phyloP scores from a whole-genome alignment of 2,329 filamentous ascomycete genomes.

The Claviceps pazoutovae region DNA sequence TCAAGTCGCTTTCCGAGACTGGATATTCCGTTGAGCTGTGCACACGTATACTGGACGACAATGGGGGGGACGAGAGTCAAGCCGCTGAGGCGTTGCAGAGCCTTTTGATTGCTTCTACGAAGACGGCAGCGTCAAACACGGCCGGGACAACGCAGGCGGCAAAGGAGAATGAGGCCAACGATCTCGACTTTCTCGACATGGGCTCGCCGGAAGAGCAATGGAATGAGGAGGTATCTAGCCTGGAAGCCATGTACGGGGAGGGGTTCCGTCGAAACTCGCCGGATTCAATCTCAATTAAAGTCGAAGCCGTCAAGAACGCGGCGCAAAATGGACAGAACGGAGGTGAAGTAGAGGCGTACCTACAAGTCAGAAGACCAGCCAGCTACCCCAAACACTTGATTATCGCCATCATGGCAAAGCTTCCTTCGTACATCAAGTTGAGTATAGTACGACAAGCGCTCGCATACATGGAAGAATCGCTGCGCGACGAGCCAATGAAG shows the following conservation, averaged over 20 bases:
- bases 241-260: constrained; percentile 78
- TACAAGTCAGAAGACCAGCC: constrained; percentile 58
- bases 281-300: constrained; percentile 54
- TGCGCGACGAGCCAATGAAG: constrained; percentile 75
- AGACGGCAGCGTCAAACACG: background rate
- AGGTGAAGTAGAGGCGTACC: constrained; percentile 35
- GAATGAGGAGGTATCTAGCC: constrained; percentile 71
- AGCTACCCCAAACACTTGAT: constrained; percentile 61
- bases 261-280: constrained; percentile 47
- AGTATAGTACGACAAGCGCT: constrained; percentile 72
- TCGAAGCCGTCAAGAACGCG: constrained; percentile 43
- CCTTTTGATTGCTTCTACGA: constrained; percentile 17
- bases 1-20: constrained; percentile 67
- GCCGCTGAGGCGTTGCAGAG: constrained; percentile 71
- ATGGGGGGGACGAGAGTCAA: constrained; percentile 55
- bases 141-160: background rate
- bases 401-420: constrained; percentile 51
- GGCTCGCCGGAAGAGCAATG: constrained; percentile 51
- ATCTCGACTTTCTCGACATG: constrained; percentile 31
- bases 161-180: constrained; percentile 2
- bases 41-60: constrained; percentile 58
- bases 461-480: constrained; percentile 51
- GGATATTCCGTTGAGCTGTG: constrained; percentile 82
- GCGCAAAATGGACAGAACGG: constrained; percentile 30
- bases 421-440: constrained; percentile 87